Evolutionary conservation across 75 land plant species (phyloP), one percentile per base, ranked within the genome.

Genomic region (Adiantum capillusveneris): DNA sequence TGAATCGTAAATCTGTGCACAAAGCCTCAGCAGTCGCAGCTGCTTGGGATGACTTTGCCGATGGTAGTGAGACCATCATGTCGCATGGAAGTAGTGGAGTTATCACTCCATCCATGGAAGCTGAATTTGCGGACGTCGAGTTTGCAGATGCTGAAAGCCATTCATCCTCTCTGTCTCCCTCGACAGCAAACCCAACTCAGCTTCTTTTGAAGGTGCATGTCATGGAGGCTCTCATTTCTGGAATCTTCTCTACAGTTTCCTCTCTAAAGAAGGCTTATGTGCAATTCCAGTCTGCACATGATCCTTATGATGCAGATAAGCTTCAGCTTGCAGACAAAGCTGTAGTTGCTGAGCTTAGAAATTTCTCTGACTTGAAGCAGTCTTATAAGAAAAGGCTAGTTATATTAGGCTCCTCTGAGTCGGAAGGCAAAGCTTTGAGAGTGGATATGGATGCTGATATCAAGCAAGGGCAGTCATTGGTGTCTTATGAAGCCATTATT

Each of bases 221-320:
- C 11, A 25, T 83, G 49, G 90, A 86, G 45, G 73, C 72, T 14
- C 57, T 86, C n/a, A 66, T 86, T 30, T 71, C 80, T 25, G 80
- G 65, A 19, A 31, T 86, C 18, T 86, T 86, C 37, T 58, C 65
- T n/a, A 78, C 75, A 46, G 67, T 86, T 45, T 83, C 90, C 1
- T 78, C 86, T n/a, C 30, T 86, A 25, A 86, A 83, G 62, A 57
- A 83, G 0, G 86, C 90, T 19, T 85, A 85, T 36, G 73, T 82
- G 12, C 75, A 82, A 57, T 84, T 88, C 11, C 94, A 85, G 64
- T 49, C 76, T 30, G 94, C 90, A 29, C 90, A 88, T 56, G 76
- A 81, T 14, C 94, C 94, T 29, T 82, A 79, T 64, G 88, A 88
- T 30, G 76, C 94, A 13, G 89, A 88, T 3, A 82, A 71, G 63